Conservation (phyloP, 805 yeast species). For the Saturnispora serradocipensis region DNA sequence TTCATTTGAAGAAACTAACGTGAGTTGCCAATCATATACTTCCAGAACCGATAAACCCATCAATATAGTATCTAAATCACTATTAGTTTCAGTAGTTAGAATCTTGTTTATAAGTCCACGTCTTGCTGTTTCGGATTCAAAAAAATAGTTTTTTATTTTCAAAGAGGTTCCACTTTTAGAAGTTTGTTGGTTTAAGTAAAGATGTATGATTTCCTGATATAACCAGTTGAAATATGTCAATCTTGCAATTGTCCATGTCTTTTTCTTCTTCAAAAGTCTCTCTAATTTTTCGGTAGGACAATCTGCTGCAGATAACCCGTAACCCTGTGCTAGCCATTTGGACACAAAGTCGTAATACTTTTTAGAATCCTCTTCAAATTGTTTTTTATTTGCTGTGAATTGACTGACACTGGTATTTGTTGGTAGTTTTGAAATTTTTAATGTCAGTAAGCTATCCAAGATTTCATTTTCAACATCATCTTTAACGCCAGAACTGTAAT, state of each 20-base stretch:
- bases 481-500: slow-evolving; percentile 4
- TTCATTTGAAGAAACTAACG: slow-evolving; percentile 4
- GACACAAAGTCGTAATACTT: slow-evolving; percentile 30
- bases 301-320: slow-evolving; percentile 9
- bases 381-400: slow-evolving; percentile 15
- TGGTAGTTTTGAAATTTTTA: slow-evolving; percentile 6
- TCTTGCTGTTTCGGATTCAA: slow-evolving; percentile 14
- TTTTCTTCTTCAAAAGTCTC: slow-evolving; percentile 24
- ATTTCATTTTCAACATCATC: slow-evolving; percentile 9
- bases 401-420: slow-evolving; percentile 4
- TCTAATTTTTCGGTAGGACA: slow-evolving; percentile 21
- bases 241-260: slow-evolving; percentile 25
- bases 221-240: slow-evolving; percentile 25
- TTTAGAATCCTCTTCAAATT: slow-evolving; percentile 30
- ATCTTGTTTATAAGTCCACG: slow-evolving; percentile 14
- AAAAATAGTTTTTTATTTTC: slow-evolving; percentile 2
- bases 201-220: slow-evolving; percentile 19
- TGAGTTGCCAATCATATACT: slow-evolving; percentile 25
- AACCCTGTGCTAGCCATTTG: slow-evolving; percentile 27
- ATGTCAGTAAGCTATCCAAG: neutral
- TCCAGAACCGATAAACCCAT: slow-evolving; percentile 26
- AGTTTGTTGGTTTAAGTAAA: slow-evolving; percentile 11
- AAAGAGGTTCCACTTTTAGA: neutral
- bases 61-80: slow-evolving; percentile 12
- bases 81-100: slow-evolving; percentile 15